phyloP scores from a whole-genome alignment of 805 yeast species.

The Yarrowia sp. region DNA sequence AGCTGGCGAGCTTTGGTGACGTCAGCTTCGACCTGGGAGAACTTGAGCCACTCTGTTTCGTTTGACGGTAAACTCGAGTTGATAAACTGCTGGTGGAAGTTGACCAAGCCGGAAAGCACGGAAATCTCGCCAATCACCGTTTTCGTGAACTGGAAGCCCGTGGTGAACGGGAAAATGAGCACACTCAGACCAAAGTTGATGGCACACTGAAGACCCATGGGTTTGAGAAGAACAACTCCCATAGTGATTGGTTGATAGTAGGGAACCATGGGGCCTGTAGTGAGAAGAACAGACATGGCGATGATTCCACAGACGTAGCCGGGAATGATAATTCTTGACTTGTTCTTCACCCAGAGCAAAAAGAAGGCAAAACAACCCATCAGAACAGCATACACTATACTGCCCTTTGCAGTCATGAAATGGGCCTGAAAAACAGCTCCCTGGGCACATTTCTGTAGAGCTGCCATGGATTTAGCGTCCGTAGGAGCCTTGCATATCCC shows the following conservation, averaged over 20 bases:
- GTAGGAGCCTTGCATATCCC: conserved; percentile 17
- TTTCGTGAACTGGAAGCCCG: conserved; percentile 9
- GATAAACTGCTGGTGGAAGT: not conserved
- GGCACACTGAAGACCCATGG: conserved; percentile 7
- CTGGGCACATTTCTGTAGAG: not conserved
- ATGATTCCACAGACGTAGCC: conserved; percentile 18
- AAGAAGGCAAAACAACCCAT: conserved; percentile 8
- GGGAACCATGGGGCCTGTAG: conserved; percentile 1
- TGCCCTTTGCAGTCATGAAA: conserved; percentile 17
- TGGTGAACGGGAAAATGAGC: conserved; percentile 3
- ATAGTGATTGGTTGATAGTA: not conserved
- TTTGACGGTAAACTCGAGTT: not conserved
- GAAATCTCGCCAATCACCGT: not conserved
- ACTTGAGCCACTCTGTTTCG: conserved; percentile 6
- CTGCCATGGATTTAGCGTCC: not conserved
- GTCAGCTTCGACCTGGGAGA: conserved; percentile 3
- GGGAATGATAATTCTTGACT: conserved; percentile 9
- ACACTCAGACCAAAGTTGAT: not conserved
- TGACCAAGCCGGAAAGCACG: not conserved
- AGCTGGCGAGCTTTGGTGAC: conserved; percentile 11
- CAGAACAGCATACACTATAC: conserved; percentile 1
- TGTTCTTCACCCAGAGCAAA: conserved; percentile 15
- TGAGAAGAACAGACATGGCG: not conserved
- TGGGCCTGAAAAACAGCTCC: not conserved
- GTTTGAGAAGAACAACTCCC: not conserved